A percentile compares a stretch with the other conserved stretches of the same genome.
Evolutionary conservation across 2,329 filamentous ascomycete species (phyloP).

Genomic region (Calonectria henricotiae): DNA sequence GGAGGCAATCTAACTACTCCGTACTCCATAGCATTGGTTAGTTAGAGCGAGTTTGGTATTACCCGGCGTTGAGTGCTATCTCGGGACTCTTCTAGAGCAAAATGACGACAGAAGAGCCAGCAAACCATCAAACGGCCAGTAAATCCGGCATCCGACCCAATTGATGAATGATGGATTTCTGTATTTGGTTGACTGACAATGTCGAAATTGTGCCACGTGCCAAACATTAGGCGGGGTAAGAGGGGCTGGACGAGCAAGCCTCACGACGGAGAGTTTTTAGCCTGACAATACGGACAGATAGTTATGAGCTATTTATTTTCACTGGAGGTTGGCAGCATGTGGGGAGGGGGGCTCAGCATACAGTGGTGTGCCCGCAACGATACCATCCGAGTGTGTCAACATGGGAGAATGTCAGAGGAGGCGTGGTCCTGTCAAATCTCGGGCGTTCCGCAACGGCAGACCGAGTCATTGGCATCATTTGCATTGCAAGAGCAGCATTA

Average conservation of each 20-base stretch:
- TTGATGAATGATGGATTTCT: background rate
- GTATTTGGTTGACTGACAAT: background rate
- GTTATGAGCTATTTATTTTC: background rate
- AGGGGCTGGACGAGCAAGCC: conserved; percentile 2
- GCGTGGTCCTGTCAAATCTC: too few relatives aligned
- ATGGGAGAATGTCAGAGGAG: too few relatives aligned
- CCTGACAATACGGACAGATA: background rate
- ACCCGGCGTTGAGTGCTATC: background rate
- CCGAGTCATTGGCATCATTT: too few relatives aligned
- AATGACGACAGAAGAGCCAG: too few relatives aligned
- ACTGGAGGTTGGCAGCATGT: background rate
- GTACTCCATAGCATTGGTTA: background rate
- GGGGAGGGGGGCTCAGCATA: background rate
- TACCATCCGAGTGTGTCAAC: background rate
- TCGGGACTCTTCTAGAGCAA: background rate
- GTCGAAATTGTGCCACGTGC: background rate
- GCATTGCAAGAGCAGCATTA: too few relatives aligned
- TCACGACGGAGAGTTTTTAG: background rate
- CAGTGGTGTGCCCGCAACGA: background rate
- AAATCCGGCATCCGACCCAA: background rate
- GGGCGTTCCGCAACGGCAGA: too few relatives aligned
- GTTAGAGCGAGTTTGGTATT: background rate
- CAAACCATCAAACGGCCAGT: background rate
- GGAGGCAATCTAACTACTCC: background rate
- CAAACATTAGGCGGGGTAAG: background rate